phyloP scores from a whole-genome alignment of 2,329 filamentous ascomycete species.

The Trichoderma simmonsii region DNA sequence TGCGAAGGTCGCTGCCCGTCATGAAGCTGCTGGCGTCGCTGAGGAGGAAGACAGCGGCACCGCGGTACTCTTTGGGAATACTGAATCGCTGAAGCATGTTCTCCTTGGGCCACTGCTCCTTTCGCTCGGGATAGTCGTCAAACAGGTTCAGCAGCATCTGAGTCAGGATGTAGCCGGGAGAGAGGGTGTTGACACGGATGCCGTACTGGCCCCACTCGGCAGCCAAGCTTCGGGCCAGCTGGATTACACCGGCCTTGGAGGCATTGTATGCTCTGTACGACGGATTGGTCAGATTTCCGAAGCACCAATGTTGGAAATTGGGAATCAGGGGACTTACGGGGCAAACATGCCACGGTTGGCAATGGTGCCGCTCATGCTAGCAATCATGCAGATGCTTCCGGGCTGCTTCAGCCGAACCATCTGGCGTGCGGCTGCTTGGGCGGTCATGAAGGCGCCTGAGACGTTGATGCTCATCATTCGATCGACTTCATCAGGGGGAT shows the following conservation, averaged over 20 bases:
- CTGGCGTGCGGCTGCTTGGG: conserved; percentile 81
- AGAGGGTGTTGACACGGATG: conserved; percentile 79
- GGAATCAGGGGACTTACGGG: conserved; percentile 46
- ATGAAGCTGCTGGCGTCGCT: conserved; percentile 70
- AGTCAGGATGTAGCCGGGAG: conserved; percentile 75
- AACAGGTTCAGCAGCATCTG: conserved; percentile 83
- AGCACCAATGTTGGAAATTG: neutral
- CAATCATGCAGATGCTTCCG: conserved; percentile 65
- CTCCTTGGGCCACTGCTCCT: conserved; percentile 69
- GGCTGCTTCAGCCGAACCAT: conserved; percentile 57
- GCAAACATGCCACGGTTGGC: conserved; percentile 60
- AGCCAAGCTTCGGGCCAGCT: conserved; percentile 68
- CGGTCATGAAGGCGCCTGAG: conserved; percentile 81
- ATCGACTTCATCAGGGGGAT: conserved; percentile 70
- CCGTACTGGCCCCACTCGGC: conserved; percentile 69
- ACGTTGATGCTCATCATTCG: conserved; percentile 82
- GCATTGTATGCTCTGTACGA: conserved; percentile 66
- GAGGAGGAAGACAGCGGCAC: conserved; percentile 69
- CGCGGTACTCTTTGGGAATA: conserved; percentile 65
- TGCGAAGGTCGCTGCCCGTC: conserved; percentile 68
- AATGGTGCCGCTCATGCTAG: conserved; percentile 66
- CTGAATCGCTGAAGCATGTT: conserved; percentile 79
- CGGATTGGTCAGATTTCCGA: neutral
- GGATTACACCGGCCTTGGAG: conserved; percentile 70
- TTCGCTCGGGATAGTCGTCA: conserved; percentile 66